phyloP scores from a whole-genome alignment of 768 basidiomycete genomes.

The Tricholoma terreum region DNA sequence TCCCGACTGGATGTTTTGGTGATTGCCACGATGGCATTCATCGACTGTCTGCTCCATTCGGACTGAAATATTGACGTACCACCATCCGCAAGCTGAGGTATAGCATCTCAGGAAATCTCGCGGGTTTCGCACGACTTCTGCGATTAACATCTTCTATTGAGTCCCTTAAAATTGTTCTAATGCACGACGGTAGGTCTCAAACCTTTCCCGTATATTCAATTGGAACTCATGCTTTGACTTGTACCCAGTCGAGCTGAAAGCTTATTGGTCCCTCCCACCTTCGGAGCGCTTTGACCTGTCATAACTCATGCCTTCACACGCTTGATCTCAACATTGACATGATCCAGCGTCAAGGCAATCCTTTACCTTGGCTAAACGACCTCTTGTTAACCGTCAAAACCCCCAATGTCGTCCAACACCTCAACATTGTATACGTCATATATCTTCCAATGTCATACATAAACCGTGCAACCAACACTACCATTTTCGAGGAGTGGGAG shows the following conservation, averaged over 20 bases:
- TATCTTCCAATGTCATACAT: constrained; percentile 31
- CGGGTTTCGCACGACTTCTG: constrained; percentile 22
- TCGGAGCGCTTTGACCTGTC: too few species aligned
- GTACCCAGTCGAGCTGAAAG: constrained; percentile 7
- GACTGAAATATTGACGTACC: constrained; percentile 15
- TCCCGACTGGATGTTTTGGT: constrained; percentile 24
- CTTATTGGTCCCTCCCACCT: constrained; percentile 20
- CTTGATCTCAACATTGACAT: constrained; percentile 26
- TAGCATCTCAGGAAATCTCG: constrained; percentile 26
- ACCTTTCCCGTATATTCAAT: neutral
- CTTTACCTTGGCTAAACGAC: constrained; percentile 25
- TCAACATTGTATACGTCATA: constrained; percentile 22
- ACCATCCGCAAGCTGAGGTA: constrained; percentile 20
- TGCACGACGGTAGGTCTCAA: constrained; percentile 20
- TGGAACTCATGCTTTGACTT: neutral
- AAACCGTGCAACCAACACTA: constrained; percentile 24
- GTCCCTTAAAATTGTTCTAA: constrained; percentile 22
- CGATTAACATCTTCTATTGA: constrained; percentile 19
- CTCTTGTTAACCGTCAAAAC: constrained; percentile 20
- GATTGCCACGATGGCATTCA: constrained; percentile 21
- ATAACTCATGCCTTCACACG: too few species aligned
- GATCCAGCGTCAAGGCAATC: constrained; percentile 25
- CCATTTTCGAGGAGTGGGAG: constrained; percentile 23
- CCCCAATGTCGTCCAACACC: constrained; percentile 14
- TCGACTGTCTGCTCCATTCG: constrained; percentile 21